Conservation (phyloP, 73 alveolate genomes). For the Tetrahymena elliotti region DNA sequence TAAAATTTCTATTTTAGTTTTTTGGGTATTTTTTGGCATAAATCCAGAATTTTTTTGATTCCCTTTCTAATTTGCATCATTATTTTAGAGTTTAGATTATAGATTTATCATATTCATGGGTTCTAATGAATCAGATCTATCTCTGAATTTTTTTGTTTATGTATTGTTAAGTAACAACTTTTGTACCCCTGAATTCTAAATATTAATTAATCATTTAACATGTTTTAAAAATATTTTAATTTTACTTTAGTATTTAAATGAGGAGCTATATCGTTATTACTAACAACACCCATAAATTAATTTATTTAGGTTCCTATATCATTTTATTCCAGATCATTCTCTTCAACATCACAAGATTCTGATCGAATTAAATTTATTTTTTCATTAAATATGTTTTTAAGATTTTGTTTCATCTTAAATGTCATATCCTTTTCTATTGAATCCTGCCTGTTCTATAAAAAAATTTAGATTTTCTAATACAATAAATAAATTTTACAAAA, state of each 20-base stretch:
- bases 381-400: background rate
- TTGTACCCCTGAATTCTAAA: background rate
- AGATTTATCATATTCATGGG: background rate
- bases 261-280: background rate
- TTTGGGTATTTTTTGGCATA: background rate
- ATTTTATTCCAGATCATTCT: background rate
- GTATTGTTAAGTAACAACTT: background rate
- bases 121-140: background rate
- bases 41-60: background rate
- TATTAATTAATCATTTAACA: no score
- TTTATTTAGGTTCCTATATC: background rate
- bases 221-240: background rate
- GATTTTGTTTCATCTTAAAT: background rate
- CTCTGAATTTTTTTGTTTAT: background rate
- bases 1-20: no score
- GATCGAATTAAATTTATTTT: background rate
- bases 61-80: background rate
- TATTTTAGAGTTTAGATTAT: no score
- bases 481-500: background rate
- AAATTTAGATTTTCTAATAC: background rate
- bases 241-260: background rate
- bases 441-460: background rate
- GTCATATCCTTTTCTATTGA: background rate
- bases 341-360: background rate
- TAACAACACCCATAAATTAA: background rate